Base-by-base conservation (phyloP, 441 rosid genomes). In the Corymbia calophylla region DNA sequence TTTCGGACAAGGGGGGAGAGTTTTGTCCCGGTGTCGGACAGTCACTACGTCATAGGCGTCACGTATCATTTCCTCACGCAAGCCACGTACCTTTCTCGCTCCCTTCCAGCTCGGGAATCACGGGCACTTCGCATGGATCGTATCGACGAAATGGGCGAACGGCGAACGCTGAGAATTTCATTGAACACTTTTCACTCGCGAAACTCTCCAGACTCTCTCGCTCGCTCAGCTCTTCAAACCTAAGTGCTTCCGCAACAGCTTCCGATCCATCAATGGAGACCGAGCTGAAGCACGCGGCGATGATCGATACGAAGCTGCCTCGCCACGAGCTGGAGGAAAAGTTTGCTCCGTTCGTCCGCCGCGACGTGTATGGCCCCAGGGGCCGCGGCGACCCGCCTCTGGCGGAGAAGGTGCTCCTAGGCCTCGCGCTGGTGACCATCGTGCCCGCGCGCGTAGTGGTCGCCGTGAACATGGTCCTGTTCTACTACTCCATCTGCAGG, bases 361-460 rank as follows among this genome's bases (percentile, higher is more conserved):
- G 23, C 53, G 89, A 88, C 89, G 47, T 86, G 51, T 89, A 89
- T 68, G 90, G 90, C 53, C 60, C 64, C 82, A 25, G 0, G 49
- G 90, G 90, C 82, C 39, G 64, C 3, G 86, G 25, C 60, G 54
- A 89, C 29, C 88, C 44, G 17, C 90, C 90, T 11, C 70, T 86
- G 32, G n/a, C 68, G 44, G 90, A 89, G 84, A 89, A 89, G 88
- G 88, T 89, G 49, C 87, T 84, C 27, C 68, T 89, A 13, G 88
- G 82, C 62, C 32, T 89, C 49, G 88, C 90, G 11, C 32, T 86
- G 68, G 80, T 89, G 62, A 86, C 90, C 66, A 53, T 89, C 15
- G 88, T 89, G 54, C 90, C 90, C 8, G 3, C 39, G 31, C 82
- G 90, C 32, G 9, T 86, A 51, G 64, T 73, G 51, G 66, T 86